Base-by-base conservation (phyloP, 2,329 filamentous ascomycete species). In the Cadophora malorum region DNA sequence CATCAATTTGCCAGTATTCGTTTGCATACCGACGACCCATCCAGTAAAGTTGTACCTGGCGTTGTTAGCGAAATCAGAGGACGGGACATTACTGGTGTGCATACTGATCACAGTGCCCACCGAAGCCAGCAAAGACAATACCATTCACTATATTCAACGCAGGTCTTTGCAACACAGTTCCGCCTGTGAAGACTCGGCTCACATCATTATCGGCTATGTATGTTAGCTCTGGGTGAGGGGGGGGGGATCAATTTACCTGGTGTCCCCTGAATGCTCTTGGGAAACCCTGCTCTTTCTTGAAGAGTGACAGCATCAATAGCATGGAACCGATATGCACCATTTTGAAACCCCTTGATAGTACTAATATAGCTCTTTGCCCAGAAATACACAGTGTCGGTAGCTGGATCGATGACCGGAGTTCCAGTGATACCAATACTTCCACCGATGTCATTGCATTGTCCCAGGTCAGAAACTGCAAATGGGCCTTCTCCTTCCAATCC, bases 381-480 rank as follows among this genome's bases (percentile, higher is more conserved):
- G 41, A 75, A 73, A 45, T 74, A 75, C 47, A 74, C 67, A 4
- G 69, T 74, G 49, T 73, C 70, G 2, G 72, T 74, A 3, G 63
- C 52, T 2, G 72, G 71, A 68, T 76, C 73, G 25, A 76, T 75
- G 12, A 74, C 70, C n/a, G 73, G 73, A 10, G 74, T 75, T 9
- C 73, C 69, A 3, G 67, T 71, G 5, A 71, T 64, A 6, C 69
- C 69, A 64, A 71, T 69, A 2, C 31, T 25, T 14, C 58, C 64
- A 31, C n/a, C 25, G 25, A 71, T 67, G 21, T 71, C 69, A 28
- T 67, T 66, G 41, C 69, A 71, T 3, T 28, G 25, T 19, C 56
- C 55, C 16, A 69, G 60, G 38, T 69, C 69, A 16, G 67, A 58
- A 3, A 64, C 63, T 5, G 52, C 21, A 58, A 70, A 70, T 16